Evolutionary conservation across 306 rosid species (phyloP), one percentile per base, ranked within the genome.

Genomic region (Styphnolobium japonicum): DNA sequence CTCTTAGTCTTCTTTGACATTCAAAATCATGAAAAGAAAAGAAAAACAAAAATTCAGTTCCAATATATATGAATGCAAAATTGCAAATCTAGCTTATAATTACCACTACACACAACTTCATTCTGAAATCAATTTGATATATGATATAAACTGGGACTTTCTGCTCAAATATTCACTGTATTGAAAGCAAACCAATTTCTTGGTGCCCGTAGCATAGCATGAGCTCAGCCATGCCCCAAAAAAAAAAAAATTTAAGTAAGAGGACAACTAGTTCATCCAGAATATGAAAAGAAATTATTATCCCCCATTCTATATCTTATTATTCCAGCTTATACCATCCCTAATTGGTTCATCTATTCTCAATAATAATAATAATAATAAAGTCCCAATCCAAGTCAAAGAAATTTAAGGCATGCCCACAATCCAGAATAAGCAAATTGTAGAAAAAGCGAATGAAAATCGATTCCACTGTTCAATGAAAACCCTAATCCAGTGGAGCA

Each of bases 371-470:
- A 12, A 43, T 10, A 55, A 15, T 21, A 21, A 5, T 73, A 48
- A 21, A 68, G n/a, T 31, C 42, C 10, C 12, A 82, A 25, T 51
- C 63, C 15, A 82, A 76, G 79, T 84, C 73, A 82, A 80, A 33
- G 21, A 16, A n/a, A n/a, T n/a, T n/a, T n/a, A n/a, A n/a, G n/a
- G n/a, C n/a, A n/a, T n/a, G n/a, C n/a, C n/a, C 29, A 16, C 34
- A 73, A 9, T 49, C 31, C 60, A 53, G 15, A 60, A 37, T 9
- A 55, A 73, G 45, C 46, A 15, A 46, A 65, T 79, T 25, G 62
- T 2, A 61, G 45, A 71, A 58, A 25, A 6, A 5, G 11, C 3
- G 3, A 10, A 56, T 2, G 23, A 10, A 14, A 72, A 21, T 12
- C 2, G 10, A 72, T 37, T 55, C 33, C 40, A 22, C 14, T 56